Evolutionary conservation across 202 grass and related monocot species (phyloP).

Genomic region (Dendrocalamus latiflorus): DNA sequence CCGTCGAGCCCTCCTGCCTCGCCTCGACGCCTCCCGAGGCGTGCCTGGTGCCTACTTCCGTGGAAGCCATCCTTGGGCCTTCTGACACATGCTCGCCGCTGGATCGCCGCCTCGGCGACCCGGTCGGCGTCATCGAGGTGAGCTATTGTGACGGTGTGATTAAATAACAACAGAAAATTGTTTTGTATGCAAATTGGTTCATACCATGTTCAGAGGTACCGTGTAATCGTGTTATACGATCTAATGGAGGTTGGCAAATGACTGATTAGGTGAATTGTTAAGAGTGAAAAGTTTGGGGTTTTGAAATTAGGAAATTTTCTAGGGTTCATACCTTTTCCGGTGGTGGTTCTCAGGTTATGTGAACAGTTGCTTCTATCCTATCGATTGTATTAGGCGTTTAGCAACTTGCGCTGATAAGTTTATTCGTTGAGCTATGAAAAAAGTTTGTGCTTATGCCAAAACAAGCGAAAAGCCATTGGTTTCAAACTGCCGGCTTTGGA

Average conservation of each 20-base stretch:
- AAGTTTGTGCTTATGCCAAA: background rate
- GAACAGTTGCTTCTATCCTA: background rate
- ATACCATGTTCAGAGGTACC: background rate
- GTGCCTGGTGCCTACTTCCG: slow-evolving; percentile 15
- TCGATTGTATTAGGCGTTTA: background rate
- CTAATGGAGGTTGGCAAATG: background rate
- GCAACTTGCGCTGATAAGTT: background rate
- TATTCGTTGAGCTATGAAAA: background rate
- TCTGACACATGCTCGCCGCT: slow-evolving; percentile 22
- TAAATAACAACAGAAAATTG: background rate
- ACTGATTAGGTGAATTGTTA: background rate
- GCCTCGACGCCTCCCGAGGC: background rate
- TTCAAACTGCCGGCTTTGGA: background rate
- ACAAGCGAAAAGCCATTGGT: background rate
- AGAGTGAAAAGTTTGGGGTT: background rate
- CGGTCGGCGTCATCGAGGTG: slow-evolving; percentile 57
- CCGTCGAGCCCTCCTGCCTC: slow-evolving; percentile 1
- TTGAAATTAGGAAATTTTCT: background rate
- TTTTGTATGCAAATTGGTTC: background rate
- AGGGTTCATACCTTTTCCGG: background rate
- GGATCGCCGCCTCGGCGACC: slow-evolving; percentile 35
- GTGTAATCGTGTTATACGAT: background rate
- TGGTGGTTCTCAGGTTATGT: background rate
- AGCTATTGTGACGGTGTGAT: slow-evolving; percentile 10
- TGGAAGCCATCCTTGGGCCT: slow-evolving; percentile 27